A percentile compares a stretch with the other conserved stretches of the same genome.
Conservation (phyloP, 2,329 filamentous ascomycete genomes). For the Aspergillus flavus region DNA sequence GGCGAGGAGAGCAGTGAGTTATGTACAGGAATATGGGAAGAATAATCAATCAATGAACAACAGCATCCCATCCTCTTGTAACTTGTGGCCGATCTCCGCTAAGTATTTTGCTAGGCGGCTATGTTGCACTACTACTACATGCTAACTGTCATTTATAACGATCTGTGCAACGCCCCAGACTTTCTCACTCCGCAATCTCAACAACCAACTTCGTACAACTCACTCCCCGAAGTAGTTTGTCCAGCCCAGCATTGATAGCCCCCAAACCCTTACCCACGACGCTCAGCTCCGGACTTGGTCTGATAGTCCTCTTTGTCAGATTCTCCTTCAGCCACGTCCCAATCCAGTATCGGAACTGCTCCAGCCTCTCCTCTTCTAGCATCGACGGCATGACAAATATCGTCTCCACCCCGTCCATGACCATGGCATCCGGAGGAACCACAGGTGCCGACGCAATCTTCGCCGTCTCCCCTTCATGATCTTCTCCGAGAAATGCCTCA, state of each 20-base stretch:
- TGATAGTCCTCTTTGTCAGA: slow-evolving; percentile 35
- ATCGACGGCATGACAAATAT: slow-evolving; percentile 44
- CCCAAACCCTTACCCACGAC: slow-evolving; percentile 43
- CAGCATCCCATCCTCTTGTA: no score
- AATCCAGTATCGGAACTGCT: slow-evolving; percentile 47
- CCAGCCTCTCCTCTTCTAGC: slow-evolving; percentile 37
- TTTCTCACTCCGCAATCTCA: slow-evolving; percentile 36
- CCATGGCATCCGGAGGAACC: slow-evolving; percentile 34
- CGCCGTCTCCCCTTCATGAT: slow-evolving; percentile 12
- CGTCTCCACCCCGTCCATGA: slow-evolving; percentile 37
- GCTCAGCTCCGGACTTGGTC: slow-evolving; percentile 43
- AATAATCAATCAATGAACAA: no score
- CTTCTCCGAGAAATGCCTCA: slow-evolving; percentile 30
- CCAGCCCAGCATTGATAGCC: slow-evolving; percentile 43
- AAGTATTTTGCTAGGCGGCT: no score
- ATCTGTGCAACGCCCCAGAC: no score
- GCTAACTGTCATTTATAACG: no score
- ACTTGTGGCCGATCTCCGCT: no score
- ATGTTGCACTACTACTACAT: no score
- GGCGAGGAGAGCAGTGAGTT: no score
- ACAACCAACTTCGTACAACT: slow-evolving; percentile 50
- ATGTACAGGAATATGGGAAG: no score
- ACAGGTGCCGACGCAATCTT: slow-evolving; percentile 44
- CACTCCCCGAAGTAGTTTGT: slow-evolving; percentile 40
- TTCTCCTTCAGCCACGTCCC: slow-evolving; percentile 41